Percentiles rank a stretch among this genome's conserved stretches.
Conservation (phyloP, 306 rosid genomes). For the Medicago ruthenica region DNA sequence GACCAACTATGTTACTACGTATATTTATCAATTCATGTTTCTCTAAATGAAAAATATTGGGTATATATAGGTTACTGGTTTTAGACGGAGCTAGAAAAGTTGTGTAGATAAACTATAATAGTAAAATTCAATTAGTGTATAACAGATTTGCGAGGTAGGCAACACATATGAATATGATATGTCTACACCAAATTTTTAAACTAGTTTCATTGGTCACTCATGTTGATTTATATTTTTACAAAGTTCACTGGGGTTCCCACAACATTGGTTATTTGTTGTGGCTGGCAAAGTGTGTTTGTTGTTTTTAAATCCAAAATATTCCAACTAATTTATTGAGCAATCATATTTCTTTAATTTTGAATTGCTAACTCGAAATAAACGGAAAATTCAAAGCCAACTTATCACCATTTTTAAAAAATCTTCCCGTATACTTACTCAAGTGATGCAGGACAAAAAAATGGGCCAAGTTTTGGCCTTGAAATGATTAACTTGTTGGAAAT, state of each 20-base stretch:
- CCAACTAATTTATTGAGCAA: too few relatives aligned
- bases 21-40: background rate
- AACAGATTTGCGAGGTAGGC: too few relatives aligned
- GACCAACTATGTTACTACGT: background rate
- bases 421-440: background rate
- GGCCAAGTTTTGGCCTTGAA: slow-evolving; percentile 31
- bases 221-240: background rate
- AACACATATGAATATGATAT: too few relatives aligned
- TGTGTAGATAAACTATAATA: background rate
- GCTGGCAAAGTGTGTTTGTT: slow-evolving; percentile 1
- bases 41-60: background rate
- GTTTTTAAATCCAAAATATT: background rate
- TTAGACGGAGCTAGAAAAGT: slow-evolving; percentile 2
- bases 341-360: background rate
- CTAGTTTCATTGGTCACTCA: background rate
- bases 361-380: background rate
- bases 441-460: slow-evolving; percentile 5
- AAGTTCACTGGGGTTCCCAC: too few relatives aligned
- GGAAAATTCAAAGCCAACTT: too few relatives aligned
- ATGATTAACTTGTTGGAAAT: slow-evolving; percentile 40
- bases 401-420: too few relatives aligned
- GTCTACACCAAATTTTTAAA: background rate
- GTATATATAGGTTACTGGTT: background rate
- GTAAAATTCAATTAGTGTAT: background rate
- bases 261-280: background rate